Evolutionary conservation across 345 rosid species (phyloP), one percentile per base, ranked within the genome.

Genomic region (Laguncularia racemosa): DNA sequence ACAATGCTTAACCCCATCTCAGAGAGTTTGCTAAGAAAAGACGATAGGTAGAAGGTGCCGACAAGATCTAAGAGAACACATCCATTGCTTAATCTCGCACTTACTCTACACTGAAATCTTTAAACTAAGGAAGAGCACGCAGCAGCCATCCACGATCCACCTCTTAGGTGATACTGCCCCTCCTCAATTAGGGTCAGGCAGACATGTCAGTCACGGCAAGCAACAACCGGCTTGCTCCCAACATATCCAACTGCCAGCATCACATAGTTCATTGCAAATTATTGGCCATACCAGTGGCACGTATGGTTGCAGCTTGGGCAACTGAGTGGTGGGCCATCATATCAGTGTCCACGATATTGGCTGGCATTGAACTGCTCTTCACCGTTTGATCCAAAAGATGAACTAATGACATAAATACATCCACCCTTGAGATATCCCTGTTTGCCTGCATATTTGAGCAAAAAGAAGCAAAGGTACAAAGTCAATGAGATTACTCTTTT

Each of bases 351-450:
- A 80, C 64, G 13, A 71, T 65, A 73, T 59, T 69, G 55, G 69
- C 71, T 6, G 77, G 57, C 46, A 67, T 48, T 56, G 78, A 33
- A 28, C 74, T 59, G 61, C 85, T 76, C 68, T 82, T 82, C 67
- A 71, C 71, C 38, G 91, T 84, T 72, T 87, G 86, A 76, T 93
- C 92, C 75, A 93, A 57, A 40, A 87, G 84, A 52, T 61, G 83
- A 73, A 93, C 90, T 26, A 93, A 84, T 11, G 90, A 85, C 91
- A 84, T 74, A 49, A 95, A 90, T 66, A 95, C 82, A 59, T 95
- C 96, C 90, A 90, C 84, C 76, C 99, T 82, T 17, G 96, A 85
- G 17, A 90, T 83, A 47, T 95, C 99, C 70, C 85, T 71, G 70
- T 74, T 84, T 47, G 99, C 97, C 99, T 95, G 81, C 45, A 20